phyloP scores from a whole-genome alignment of 129 eudicot species.

The Escallonia herrerae region DNA sequence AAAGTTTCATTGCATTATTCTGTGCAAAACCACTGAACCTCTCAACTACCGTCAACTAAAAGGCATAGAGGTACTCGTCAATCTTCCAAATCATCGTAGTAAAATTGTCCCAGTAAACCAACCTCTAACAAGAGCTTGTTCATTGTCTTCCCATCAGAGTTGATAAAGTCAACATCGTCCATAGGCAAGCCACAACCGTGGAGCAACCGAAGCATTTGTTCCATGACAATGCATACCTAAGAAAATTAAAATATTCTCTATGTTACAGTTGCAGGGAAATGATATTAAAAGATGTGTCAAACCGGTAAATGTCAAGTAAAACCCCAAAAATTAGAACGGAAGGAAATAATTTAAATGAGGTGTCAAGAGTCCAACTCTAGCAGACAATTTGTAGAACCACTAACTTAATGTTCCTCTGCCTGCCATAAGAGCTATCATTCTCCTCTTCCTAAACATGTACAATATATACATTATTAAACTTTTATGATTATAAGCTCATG shows the following conservation, averaged over 20 bases:
- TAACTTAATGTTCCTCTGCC: not conserved
- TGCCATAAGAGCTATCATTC: too few species aligned
- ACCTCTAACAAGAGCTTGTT: slow-evolving; percentile 88
- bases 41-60: not conserved
- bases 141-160: slow-evolving; percentile 91
- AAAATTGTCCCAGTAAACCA: slow-evolving; percentile 13
- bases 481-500: too few species aligned
- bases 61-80: not conserved
- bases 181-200: slow-evolving; percentile 91
- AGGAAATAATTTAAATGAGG: not conserved
- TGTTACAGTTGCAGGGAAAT: not conserved
- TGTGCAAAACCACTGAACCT: not conserved
- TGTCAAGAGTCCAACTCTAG: not conserved
- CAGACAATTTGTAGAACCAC: not conserved
- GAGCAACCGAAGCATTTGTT: slow-evolving; percentile 94
- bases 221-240: slow-evolving; percentile 93
- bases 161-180: slow-evolving; percentile 93
- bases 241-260: not conserved
- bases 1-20: not conserved
- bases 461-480: too few species aligned
- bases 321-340: too few species aligned
- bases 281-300: too few species aligned
- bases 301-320: too few species aligned
- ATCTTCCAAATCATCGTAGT: not conserved
- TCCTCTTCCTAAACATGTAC: not conserved